Conservation (phyloP, 257 asterid species). For the Marsdenia floribunda region DNA sequence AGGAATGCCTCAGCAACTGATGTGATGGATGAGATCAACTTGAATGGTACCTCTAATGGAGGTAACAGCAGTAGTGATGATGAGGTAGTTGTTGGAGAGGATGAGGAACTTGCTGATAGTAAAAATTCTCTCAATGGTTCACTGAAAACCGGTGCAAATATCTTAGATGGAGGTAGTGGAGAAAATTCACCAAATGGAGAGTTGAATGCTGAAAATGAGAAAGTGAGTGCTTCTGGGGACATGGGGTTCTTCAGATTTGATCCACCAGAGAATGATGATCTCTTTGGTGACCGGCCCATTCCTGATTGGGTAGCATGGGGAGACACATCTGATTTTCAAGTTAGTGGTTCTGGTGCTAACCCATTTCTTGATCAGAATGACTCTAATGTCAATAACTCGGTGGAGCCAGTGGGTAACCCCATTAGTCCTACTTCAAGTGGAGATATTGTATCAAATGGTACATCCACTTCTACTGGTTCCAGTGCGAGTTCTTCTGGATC, state of each 20-base stretch:
- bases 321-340: constrained; percentile 52
- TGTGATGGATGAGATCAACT: constrained; percentile 48
- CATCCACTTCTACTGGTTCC: constrained; percentile 31
- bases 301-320: constrained; percentile 99
- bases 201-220: constrained; percentile 24
- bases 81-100: constrained; percentile 93
- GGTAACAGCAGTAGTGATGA: constrained; percentile 67
- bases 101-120: constrained; percentile 55
- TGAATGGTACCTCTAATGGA: constrained; percentile 50
- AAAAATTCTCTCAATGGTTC: constrained; percentile 37
- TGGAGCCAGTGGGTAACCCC: constrained; percentile 23
- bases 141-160: constrained; percentile 22
- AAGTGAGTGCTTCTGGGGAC: constrained; percentile 36
- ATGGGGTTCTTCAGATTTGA: constrained; percentile 56
- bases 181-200: constrained; percentile 26
- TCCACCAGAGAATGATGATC: constrained; percentile 62
- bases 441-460: constrained; percentile 42
- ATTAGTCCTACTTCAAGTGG: constrained; percentile 37
- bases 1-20: constrained; percentile 57
- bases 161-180: constrained; percentile 24
- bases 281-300: constrained; percentile 70
- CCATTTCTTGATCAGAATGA: constrained; percentile 54
- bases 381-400: constrained; percentile 21
- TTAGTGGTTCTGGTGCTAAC: constrained; percentile 54
- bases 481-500: constrained; percentile 33